Evolutionary conservation across 1,284 basidiomycete species (phyloP), one percentile per base, ranked within the genome.

Genomic region (Neonothopanus nambi): DNA sequence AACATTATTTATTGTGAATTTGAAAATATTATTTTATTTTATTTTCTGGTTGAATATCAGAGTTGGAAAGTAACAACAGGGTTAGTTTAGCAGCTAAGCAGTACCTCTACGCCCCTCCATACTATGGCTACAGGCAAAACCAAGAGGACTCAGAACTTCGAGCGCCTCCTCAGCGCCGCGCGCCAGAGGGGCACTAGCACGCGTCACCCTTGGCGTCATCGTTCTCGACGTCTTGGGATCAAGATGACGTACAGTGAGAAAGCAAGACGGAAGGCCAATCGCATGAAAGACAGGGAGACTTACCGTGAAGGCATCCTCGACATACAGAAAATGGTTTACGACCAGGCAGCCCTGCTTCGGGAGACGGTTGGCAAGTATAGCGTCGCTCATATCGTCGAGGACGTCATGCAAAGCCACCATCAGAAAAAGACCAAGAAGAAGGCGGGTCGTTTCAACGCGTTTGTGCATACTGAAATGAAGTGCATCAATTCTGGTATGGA

Each of bases 31-130:
- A 28, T 28, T 28, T n/a, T 28, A 11, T 28, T 28, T 28, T 28
- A 28, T 11, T 5, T 5, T 28, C 11, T 28, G 11, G 5, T 28
- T 28, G 26, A 28, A n/a, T n/a, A n/a, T n/a, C n/a, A n/a, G 26
- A 28, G 26, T 28, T 28, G 26, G 11, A 28, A n/a, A n/a, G n/a
- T n/a, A n/a, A n/a, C n/a, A n/a, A n/a, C n/a, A n/a, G n/a, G n/a
- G n/a, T n/a, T n/a, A n/a, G n/a, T n/a, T n/a, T n/a, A n/a, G 5
- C 26, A 28, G 5, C 26, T 5, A 64, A 62, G 63, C 63, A 0
- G 57, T 57, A 28, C 26, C 5, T 28, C 26, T 5, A 28, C 26
- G 5, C 5, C 26, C 26, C 5, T 28, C 26, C 5, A 5, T 28
- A n/a, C n/a, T 11, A 28, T 28, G 26, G 26, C 11, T 28, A 28